Conservation (phyloP, 2,329 filamentous ascomycete genomes). For the Juglanconis oblonga region DNA sequence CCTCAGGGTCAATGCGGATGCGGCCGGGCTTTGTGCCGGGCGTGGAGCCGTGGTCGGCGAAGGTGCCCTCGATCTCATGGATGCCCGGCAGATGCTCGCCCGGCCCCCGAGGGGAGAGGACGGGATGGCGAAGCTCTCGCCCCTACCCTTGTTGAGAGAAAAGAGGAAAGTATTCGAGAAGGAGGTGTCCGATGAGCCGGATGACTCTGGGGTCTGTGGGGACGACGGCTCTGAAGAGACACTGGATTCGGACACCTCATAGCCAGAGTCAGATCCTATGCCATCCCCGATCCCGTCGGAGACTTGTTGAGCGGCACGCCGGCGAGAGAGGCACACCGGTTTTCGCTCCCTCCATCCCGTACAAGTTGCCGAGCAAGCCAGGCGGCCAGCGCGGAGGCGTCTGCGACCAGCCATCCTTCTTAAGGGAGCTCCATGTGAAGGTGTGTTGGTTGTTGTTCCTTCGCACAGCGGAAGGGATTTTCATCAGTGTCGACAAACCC, state of each 20-base stretch:
- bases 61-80: neutral
- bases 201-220: neutral
- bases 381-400: neutral
- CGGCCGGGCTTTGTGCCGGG: neutral
- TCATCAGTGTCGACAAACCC: neutral
- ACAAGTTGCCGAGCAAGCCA: neutral
- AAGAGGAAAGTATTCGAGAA: neutral
- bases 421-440: neutral
- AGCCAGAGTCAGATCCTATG: neutral
- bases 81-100: neutral
- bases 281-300: neutral
- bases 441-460: neutral
- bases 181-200: too few species aligned
- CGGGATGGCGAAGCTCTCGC: neutral
- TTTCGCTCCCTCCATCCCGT: neutral
- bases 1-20: neutral
- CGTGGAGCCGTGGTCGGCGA: neutral
- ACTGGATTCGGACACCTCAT: neutral
- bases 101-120: neutral
- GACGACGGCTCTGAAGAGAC: neutral
- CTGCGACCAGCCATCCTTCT: neutral
- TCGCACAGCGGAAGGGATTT: neutral
- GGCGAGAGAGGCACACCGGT: neutral
- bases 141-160: neutral
- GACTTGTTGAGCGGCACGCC: neutral